Percentiles rank a stretch among this genome's conserved stretches.
Evolutionary conservation across 257 asterid species (phyloP).

Genomic region (Jacaranda mimosifolia): DNA sequence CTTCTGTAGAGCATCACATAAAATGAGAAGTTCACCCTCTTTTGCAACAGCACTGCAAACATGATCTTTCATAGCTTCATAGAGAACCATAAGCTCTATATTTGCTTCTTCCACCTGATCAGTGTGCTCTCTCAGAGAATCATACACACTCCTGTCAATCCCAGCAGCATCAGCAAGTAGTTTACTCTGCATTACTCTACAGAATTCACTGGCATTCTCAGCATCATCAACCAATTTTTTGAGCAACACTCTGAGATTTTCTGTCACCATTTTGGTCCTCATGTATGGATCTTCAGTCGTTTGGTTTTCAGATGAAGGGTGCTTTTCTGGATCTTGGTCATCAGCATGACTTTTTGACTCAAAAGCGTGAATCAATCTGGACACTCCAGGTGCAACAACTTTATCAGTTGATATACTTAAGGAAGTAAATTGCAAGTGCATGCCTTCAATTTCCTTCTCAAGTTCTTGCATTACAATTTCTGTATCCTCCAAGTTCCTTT

Average conservation of each 20-base stretch:
- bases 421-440: conserved; percentile 62
- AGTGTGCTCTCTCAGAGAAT: conserved; percentile 53
- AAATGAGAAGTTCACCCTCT: conserved; percentile 62
- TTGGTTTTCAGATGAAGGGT: conserved; percentile 48
- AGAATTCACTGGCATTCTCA: conserved; percentile 56
- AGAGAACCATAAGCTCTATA: conserved; percentile 75
- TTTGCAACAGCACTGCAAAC: conserved; percentile 48
- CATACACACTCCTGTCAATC: conserved; percentile 48
- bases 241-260: conserved; percentile 55
- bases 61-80: conserved; percentile 68
- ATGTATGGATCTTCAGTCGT: conserved; percentile 53
- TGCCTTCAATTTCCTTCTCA: conserved; percentile 70
- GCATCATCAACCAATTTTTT: conserved; percentile 57
- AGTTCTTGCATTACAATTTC: conserved; percentile 60
- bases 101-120: conserved; percentile 69
- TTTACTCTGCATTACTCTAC: conserved; percentile 55
- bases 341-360: conserved; percentile 67
- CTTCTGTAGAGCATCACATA: conserved; percentile 61
- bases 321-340: conserved; percentile 59
- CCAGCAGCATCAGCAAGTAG: conserved; percentile 49
- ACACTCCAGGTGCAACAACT: conserved; percentile 69
- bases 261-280: conserved; percentile 51
- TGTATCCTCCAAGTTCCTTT: conserved; percentile 68
- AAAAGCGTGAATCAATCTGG: conserved; percentile 87
- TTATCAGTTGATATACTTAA: conserved; percentile 57